Conservation (phyloP, 2,329 filamentous ascomycete genomes). For the Diaporthe ilicicola region DNA sequence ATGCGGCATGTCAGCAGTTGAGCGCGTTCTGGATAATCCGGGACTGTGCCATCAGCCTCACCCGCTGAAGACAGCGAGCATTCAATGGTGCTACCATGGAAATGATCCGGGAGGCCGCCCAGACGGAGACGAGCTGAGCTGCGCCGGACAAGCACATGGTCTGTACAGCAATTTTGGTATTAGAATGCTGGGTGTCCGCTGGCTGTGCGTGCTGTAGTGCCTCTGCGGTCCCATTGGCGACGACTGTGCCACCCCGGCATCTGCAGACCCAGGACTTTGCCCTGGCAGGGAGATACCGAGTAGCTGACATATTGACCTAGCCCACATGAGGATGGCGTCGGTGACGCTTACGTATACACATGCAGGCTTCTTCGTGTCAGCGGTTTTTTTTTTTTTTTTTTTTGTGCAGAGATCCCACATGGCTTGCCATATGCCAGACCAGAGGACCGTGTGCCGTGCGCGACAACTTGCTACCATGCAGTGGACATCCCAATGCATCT, state of each 20-base stretch:
- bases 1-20: not conserved
- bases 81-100: not conserved
- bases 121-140: not conserved
- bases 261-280: not conserved
- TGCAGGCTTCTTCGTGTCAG: not conserved
- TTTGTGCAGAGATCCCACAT: not conserved
- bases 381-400: no score
- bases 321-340: not conserved
- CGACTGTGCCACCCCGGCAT: not conserved
- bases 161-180: no score
- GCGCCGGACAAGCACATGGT: not conserved
- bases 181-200: not conserved
- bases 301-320: not conserved
- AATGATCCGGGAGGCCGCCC: constrained; percentile 7
- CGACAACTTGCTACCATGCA: not conserved
- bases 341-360: constrained; percentile 4
- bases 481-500: not conserved
- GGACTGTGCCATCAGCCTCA: not conserved
- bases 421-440: not conserved
- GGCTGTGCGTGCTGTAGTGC: not conserved
- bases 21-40: not conserved
- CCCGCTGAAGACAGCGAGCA: not conserved
- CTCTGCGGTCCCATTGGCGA: not conserved
- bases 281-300: no score
- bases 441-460: not conserved